A percentile compares a stretch with the other conserved stretches of the same genome.
Evolutionary conservation across 345 rosid species (phyloP).

Genomic region (Eucalyptus erythrocorys): DNA sequence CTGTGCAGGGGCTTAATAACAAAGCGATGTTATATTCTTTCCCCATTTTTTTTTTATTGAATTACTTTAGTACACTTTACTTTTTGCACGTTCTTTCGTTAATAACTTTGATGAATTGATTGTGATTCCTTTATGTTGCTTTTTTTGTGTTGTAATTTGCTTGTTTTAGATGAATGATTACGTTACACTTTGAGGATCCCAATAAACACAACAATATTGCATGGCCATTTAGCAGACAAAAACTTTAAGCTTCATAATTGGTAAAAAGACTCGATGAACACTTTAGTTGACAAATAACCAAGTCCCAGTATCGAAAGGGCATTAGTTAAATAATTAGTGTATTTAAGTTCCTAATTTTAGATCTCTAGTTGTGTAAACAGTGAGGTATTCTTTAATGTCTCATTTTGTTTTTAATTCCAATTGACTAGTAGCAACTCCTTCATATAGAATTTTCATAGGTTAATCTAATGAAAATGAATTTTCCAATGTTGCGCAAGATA

Average conservation of each 20-base stretch:
- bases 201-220: background rate
- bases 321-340: too few species aligned
- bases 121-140: background rate
- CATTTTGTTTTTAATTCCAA: too few species aligned
- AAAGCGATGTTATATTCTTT: too few species aligned
- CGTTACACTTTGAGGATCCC: background rate
- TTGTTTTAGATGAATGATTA: too few species aligned
- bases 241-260: background rate
- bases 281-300: background rate
- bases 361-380: too few species aligned
- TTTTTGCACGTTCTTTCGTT: background rate
- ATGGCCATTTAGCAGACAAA: background rate
- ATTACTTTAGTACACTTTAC: background rate
- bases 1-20: background rate
- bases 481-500: too few species aligned
- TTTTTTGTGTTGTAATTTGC: background rate
- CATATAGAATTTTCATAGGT: too few species aligned
- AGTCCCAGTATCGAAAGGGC: background rate
- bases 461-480: too few species aligned
- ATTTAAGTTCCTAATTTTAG: too few species aligned
- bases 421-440: accelerated
- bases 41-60: too few species aligned
- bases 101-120: too few species aligned
- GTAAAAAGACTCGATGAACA: background rate
- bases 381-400: background rate